phyloP scores from a whole-genome alignment of 805 yeast species.

The Metschnikowia continentalis region DNA sequence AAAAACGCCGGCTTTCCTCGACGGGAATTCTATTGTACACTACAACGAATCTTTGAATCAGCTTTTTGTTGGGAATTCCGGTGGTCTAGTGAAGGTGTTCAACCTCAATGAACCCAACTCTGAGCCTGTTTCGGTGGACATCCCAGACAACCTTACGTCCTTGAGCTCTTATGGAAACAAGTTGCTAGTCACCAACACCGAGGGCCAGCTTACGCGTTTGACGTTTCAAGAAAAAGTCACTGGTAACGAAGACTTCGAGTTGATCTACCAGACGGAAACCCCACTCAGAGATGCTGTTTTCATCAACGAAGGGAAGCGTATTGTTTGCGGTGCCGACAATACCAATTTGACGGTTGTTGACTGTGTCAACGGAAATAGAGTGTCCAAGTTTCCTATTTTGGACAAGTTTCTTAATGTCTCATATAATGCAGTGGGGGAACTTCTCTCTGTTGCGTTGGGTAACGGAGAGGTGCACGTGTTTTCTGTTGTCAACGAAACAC shows the following conservation, averaged over 20 bases:
- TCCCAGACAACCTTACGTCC: conserved; percentile 43
- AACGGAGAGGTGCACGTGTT: conserved; percentile 57
- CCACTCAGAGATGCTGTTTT: conserved; percentile 51
- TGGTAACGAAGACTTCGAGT: conserved; percentile 32
- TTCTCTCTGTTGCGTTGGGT: conserved; percentile 53
- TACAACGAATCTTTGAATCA: conserved; percentile 22
- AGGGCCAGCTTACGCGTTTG: conserved; percentile 34
- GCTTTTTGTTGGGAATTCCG: conserved; percentile 51
- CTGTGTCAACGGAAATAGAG: conserved; percentile 25
- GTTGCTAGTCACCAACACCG: conserved; percentile 33
- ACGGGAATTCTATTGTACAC: conserved; percentile 36
- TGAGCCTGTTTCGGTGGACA: conserved; percentile 60
- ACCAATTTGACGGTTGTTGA: conserved; percentile 50
- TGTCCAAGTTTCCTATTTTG: conserved; percentile 33
- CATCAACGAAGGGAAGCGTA: conserved; percentile 58
- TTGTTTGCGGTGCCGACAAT: conserved; percentile 65
- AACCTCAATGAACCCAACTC: conserved; percentile 44
- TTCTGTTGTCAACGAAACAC: conserved; percentile 52
- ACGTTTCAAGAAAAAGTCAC: not conserved
- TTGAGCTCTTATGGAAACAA: conserved; percentile 24
- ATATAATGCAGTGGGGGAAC: conserved; percentile 54
- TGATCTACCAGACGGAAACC: conserved; percentile 42
- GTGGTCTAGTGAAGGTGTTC: conserved; percentile 52
- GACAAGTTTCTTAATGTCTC: conserved; percentile 57
- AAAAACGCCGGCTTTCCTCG: conserved; percentile 36